These are phyloP conservation scores for Pestalotiopsis sp. DNA, from an alignment of 2,329 filamentous ascomycete genomes.

Conservation along the genomic window DNA sequence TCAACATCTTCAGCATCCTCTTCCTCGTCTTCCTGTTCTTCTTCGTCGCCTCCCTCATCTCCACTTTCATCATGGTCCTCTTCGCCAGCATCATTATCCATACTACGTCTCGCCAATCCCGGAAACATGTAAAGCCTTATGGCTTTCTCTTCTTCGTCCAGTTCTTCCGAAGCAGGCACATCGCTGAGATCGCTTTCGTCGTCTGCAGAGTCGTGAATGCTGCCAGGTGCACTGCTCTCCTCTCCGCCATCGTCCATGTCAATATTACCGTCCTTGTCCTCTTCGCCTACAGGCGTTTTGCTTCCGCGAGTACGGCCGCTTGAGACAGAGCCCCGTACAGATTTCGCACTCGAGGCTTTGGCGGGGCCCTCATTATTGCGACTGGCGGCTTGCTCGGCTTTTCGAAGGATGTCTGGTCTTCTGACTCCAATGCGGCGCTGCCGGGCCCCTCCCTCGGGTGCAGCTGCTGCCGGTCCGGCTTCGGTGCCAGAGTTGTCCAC, in stretches of 20 bases:
- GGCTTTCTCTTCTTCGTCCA: slow-evolving; percentile 47
- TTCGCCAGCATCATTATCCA: slow-evolving; percentile 25
- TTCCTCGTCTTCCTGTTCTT: slow-evolving; percentile 26
- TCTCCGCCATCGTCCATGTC: slow-evolving; percentile 25
- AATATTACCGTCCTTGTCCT: slow-evolving; percentile 38
- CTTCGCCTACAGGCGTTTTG: slow-evolving; percentile 38
- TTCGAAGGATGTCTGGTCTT: slow-evolving; percentile 61
- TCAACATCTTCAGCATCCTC: slow-evolving; percentile 18
- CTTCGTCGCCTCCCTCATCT: slow-evolving; percentile 20
- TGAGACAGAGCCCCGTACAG: slow-evolving; percentile 52
- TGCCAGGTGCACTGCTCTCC: slow-evolving; percentile 58
- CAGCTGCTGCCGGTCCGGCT: slow-evolving; percentile 35
- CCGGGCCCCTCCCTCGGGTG: slow-evolving; percentile 39
- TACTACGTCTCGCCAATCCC: slow-evolving; percentile 39
- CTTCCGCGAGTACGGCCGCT: slow-evolving; percentile 49
- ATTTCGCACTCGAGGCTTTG: slow-evolving; percentile 47
- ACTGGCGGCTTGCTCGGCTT: slow-evolving; percentile 61
- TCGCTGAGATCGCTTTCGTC: slow-evolving; percentile 74
- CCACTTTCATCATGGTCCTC: slow-evolving; percentile 21
- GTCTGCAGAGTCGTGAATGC: slow-evolving; percentile 66
- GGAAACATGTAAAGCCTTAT: slow-evolving; percentile 49
- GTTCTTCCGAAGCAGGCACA: slow-evolving; percentile 63
- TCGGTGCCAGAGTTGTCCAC: slow-evolving; percentile 40
- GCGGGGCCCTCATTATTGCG: slow-evolving; percentile 52
- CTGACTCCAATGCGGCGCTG: slow-evolving; percentile 51